These are phyloP conservation scores for Kernera saxatilis DNA, from an alignment of 345 rosid genomes.

Conservation along the genomic window DNA sequence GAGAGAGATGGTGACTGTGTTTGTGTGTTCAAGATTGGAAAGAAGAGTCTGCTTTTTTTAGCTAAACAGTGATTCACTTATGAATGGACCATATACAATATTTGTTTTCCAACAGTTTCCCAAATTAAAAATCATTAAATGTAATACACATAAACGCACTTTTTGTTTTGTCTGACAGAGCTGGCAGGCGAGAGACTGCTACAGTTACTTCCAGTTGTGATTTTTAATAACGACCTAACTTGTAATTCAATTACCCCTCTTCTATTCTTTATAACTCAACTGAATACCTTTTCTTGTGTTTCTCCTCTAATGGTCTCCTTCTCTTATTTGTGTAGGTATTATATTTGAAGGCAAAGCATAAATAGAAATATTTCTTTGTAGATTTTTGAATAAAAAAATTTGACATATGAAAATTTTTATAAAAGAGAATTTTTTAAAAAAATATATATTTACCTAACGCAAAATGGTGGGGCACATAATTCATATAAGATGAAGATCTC, in stretches of 20 bases:
- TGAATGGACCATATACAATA: conserved; percentile 17
- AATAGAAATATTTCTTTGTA: no score
- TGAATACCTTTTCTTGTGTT: neutral
- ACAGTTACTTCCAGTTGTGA: neutral
- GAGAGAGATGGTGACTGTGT: neutral
- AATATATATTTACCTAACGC: no score
- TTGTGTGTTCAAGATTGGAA: conserved; percentile 29
- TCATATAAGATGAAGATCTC: no score
- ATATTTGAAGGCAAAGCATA: no score
- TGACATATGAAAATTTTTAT: no score
- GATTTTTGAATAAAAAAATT: no score
- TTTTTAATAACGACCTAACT: neutral
- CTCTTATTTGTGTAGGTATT: no score
- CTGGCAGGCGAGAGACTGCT: conserved; percentile 8
- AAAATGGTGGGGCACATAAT: no score
- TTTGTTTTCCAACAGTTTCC: neutral
- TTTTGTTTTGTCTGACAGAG: conserved; percentile 12
- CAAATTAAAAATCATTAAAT: neutral
- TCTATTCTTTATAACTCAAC: neutral
- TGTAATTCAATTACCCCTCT: neutral
- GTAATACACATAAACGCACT: neutral
- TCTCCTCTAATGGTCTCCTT: neutral
- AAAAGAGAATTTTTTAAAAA: no score
- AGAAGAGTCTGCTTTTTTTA: conserved; percentile 19
- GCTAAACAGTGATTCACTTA: conserved; percentile 22